Evolutionary conservation across 2,329 filamentous ascomycete genomes (phyloP).

Genomic region (Xenosphaeropsis pyriputrescens): DNA sequence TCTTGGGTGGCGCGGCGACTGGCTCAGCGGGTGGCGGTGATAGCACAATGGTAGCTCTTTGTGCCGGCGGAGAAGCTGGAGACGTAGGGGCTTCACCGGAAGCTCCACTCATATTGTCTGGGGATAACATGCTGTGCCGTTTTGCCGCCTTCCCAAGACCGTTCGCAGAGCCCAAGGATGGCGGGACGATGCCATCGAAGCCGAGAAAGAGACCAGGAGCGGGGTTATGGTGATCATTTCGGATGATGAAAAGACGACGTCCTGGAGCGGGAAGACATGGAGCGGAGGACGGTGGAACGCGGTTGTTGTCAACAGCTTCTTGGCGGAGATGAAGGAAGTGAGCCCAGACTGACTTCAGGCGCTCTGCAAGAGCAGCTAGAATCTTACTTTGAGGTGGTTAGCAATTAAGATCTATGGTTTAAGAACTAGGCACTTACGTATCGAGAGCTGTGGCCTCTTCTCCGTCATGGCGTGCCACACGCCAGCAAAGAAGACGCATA

Average conservation of each 20-base stretch:
- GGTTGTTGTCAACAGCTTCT: conserved; percentile 32
- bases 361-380: conserved; percentile 37
- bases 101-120: neutral
- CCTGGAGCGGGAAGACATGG: conserved; percentile 57
- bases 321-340: conserved; percentile 46
- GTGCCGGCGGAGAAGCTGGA: conserved; percentile 4
- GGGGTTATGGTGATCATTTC: conserved; percentile 37
- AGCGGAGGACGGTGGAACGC: conserved; percentile 39
- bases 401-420: conserved; percentile 1
- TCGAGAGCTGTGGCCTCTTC: conserved; percentile 35
- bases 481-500: conserved; percentile 59
- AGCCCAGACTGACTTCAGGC: conserved; percentile 45
- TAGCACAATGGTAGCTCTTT: conserved; percentile 3
- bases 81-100: conserved; percentile 1
- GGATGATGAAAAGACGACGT: conserved; percentile 53
- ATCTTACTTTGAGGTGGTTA: conserved; percentile 30
- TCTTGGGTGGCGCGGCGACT: conserved; percentile 25
- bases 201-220: conserved; percentile 34
- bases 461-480: conserved; percentile 46
- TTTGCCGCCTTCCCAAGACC: conserved; percentile 7
- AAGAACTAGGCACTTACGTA: conserved; percentile 28
- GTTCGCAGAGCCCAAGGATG: conserved; percentile 5
- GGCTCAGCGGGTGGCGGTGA: conserved; percentile 2
- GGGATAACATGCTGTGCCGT: conserved; percentile 11
- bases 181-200: conserved; percentile 38